A percentile compares a stretch with the other conserved stretches of the same genome.
phyloP scores from a whole-genome alignment of 148 eudicot genomes.

The Amaranthus palmeri region DNA sequence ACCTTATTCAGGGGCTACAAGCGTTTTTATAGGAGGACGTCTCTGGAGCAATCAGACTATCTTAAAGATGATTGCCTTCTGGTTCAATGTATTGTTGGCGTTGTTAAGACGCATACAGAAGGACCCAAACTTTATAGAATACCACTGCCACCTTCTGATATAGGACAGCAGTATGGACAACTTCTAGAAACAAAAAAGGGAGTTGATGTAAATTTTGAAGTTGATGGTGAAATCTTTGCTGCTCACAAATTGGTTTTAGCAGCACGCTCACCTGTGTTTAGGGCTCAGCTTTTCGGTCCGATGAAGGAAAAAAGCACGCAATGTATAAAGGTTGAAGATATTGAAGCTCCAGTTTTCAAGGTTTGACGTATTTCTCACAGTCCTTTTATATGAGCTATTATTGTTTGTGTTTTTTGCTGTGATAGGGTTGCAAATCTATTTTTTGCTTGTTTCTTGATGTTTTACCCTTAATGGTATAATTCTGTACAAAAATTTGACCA shows the following conservation, averaged over 20 bases:
- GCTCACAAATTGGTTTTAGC: conserved; percentile 54
- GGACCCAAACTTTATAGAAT: conserved; percentile 37
- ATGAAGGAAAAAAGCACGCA: conserved; percentile 43
- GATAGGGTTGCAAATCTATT: neutral
- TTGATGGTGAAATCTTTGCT: conserved; percentile 47
- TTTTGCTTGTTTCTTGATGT: neutral
- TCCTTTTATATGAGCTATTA: neutral
- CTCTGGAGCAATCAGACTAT: conserved; percentile 47
- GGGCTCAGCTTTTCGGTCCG: conserved; percentile 57
- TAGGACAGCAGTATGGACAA: conserved; percentile 41
- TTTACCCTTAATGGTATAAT: neutral
- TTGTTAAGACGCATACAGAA: conserved; percentile 37
- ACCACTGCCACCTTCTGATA: conserved; percentile 43
- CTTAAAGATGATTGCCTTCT: conserved; percentile 51
- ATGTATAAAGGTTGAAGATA: conserved; percentile 49
- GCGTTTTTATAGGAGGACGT: conserved; percentile 38
- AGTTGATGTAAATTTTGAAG: conserved; percentile 47
- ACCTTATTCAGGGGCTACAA: conserved; percentile 45
- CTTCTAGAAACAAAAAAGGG: conserved; percentile 41
- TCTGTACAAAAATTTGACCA: neutral
- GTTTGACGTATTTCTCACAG: conserved; percentile 15
- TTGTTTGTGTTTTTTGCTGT: neutral
- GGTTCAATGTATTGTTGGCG: conserved; percentile 40
- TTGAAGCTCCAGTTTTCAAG: conserved; percentile 56
- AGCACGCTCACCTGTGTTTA: conserved; percentile 62